Evolutionary conservation across 169 alveolate species (phyloP), one percentile per base, ranked within the genome.

Genomic region (Hammondia hammondi): DNA sequence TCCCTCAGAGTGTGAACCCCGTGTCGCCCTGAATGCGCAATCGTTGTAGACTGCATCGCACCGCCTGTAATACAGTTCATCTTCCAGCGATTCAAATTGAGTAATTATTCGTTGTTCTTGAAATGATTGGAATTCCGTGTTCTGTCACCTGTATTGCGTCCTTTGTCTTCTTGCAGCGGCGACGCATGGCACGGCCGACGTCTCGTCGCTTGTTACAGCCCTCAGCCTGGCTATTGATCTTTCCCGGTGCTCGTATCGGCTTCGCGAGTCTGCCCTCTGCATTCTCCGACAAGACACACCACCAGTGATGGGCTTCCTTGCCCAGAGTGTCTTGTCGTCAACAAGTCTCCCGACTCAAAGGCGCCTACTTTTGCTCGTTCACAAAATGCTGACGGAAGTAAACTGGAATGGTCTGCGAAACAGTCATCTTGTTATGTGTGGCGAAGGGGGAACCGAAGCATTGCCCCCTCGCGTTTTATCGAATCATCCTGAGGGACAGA

Each of bases 361-460:
- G 87, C 87, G 87, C 12, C 56, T 77, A 14, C 87, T 77, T 17
- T 52, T 77, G 46, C 56, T 77, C 87, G 87, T 77, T 4, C 32
- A 29, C 48, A 77, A 77, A 77, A 32, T 77, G 48, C 87, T 37
- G 43, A 77, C 87, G 56, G 87, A 77, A 32, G 87, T 77, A 77
- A 37, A 1, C 45, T n/a, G 84, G 84, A 27, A 21, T 14, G 10
- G 61, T 7, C 61, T 52, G 61, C 10, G 61, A 52, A 14, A 52
- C 24, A 52, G 19, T 10, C 61, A 4, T 52, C 61, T 52, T 52
- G 10, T 14, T 52, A 10, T 7, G 10, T 52, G 24, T 14, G 61
- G 19, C 61, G 19, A 52, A 7, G 19, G 61, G 61, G 61, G 19
- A 52, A 52, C 24, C 61, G 61, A 7, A 10, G 10, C 61, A 52